phyloP scores from a whole-genome alignment of 345 rosid species.

The Syzygium aqueum region DNA sequence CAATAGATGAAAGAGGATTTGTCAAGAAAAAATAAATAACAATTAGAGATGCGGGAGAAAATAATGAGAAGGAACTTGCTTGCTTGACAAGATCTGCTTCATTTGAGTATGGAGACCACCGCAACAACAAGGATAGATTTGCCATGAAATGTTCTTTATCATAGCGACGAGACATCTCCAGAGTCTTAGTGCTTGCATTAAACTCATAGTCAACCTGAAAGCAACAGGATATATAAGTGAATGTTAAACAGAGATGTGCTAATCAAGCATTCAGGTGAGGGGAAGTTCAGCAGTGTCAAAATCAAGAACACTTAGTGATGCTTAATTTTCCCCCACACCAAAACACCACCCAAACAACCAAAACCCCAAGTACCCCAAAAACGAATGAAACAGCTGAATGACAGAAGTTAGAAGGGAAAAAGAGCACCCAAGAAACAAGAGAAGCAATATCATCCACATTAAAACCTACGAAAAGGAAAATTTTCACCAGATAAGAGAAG shows the following conservation, averaged over 20 bases:
- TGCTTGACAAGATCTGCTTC: conserved; percentile 88
- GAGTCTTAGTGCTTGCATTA: conserved; percentile 22
- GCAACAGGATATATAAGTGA: not conserved
- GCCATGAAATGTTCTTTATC: conserved; percentile 47
- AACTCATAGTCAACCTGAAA: conserved; percentile 75
- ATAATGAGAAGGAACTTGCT: conserved; percentile 26
- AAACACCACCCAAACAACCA: not conserved
- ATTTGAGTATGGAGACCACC: conserved; percentile 88
- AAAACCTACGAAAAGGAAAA: not conserved
- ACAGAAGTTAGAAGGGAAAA: not conserved
- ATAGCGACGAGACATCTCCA: conserved; percentile 25
- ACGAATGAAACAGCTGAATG: not conserved
- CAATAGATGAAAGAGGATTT: not conserved
- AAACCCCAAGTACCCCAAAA: not conserved
- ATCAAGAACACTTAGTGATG: not conserved
- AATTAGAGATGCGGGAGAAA: not conserved
- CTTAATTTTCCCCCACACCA: not conserved
- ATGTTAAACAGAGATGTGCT: not conserved
- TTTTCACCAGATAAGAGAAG: not conserved
- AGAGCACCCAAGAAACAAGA: not conserved
- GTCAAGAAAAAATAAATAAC: not conserved
- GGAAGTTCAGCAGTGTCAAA: not conserved
- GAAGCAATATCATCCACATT: not conserved
- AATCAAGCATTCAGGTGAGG: not conserved
- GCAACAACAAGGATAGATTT: conserved; percentile 62